Base-by-base conservation (phyloP, 345 rosid species). In the Viola odorata region DNA sequence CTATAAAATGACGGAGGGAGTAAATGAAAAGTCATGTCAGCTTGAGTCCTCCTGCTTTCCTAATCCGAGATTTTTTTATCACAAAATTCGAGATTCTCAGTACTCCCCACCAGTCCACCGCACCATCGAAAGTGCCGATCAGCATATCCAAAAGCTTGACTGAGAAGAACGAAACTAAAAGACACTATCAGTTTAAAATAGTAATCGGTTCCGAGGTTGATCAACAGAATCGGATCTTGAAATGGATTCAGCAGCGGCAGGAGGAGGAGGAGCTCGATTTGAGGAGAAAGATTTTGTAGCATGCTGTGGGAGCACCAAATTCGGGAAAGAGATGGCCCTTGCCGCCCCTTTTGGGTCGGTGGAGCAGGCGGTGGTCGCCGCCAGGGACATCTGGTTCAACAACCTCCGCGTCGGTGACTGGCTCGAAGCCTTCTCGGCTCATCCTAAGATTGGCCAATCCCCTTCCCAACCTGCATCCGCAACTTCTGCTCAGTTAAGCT, bases 351-450 rank as follows among this genome's bases (percentile, higher is more conserved):
- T 85, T 69, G 54, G 53, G 11, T 81, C 86, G 41, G 53, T 86
- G 14, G 80, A 80, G 45, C 53, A 67, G 55, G 85, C 96, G 9
- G 50, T 88, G 41, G 40, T 68, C 12, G 62, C 80, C 8, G 96
- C 92, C 73, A 81, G 82, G 61, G 81, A 79, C 37, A 77, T 85
- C 78, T 92, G 97, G 98, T 87, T 89, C 76, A 82, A 90, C 79
- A 71, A 62, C 73, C 84, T 94, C 53, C 85, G 82, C 67, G 91
- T 94, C 13, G 60, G 72, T 69, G 92, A 84, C 16, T 94, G 99
- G 97, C 83, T 94, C 45, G 82, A 90, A 75, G 97, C 96, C 4
- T 94, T 94, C 75, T 68, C 89, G 14, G 87, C 91, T 63, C 97
- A 94, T 73, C 99, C 96, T 72, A 86, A 71, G 85, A 94, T 94